Base-by-base conservation (phyloP, 768 basidiomycete genomes). In the Agaricus bisporus region DNA sequence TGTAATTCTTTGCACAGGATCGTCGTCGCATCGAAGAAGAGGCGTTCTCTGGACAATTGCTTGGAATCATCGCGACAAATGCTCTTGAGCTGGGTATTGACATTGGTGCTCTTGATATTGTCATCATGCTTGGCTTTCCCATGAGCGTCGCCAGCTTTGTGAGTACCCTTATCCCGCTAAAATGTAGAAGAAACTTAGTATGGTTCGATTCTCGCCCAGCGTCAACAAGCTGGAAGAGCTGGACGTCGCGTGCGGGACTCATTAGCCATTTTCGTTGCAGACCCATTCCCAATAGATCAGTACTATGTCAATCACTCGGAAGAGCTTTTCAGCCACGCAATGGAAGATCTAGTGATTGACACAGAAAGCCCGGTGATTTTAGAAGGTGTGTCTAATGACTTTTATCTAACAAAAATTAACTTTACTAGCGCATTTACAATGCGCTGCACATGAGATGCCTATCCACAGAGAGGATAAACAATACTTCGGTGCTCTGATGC, bases 81-180 rank as follows among this genome's bases (percentile, higher is more conserved):
- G 92, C 92, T 0, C 76, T 95, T 11, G 93, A 95, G 66, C 80
- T 95, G 6, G 91, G 91, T 12, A 86, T 93, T n/a, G 91, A 94
- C 60, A 93, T 94, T 35, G 91, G 90, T 14, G 80, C 78, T n/a
- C 66, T 94, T 48, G 93, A 95, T 62, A 89, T 87, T 6, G 92
- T 95, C 39, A 81, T 95, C 51, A 89, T 92, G 79, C 78, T 93
- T 26, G 90, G 90, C 1, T 92, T 95, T 64, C 92, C 92, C 0
- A 74, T 80, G 50, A 81, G 78, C 39, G 69, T 94, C 35, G 86
- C 92, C 0, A 93, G 89, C 59, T 87, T 92, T 54, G 91, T 92
- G 54, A 61, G 81, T 65, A 4, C 11, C 29, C 46, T 41, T 51
- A 25, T 20, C 32, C 11, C 11, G 8, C 11, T 32, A 7, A 32